Evolutionary conservation across 169 alveolate genomes (phyloP).

Genomic region (Plasmodium coatneyi): DNA sequence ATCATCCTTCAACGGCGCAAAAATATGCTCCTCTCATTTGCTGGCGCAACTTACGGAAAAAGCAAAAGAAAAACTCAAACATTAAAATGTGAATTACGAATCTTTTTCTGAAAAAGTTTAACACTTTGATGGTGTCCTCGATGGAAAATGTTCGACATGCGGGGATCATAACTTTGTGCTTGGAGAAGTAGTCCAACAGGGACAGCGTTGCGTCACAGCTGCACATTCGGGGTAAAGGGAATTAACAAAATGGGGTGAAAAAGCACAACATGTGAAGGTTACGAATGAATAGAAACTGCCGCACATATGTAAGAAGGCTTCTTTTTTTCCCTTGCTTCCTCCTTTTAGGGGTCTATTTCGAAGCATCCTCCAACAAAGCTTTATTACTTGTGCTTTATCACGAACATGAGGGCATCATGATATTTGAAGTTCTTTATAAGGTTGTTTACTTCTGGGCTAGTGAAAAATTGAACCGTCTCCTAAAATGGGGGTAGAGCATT

Average conservation of each 20-base stretch:
- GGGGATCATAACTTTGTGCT: constrained; percentile 26
- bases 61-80: constrained; percentile 57
- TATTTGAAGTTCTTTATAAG: constrained; percentile 18
- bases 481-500: not conserved
- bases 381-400: constrained; percentile 31
- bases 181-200: constrained; percentile 36
- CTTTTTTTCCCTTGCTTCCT: not conserved
- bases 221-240: not conserved
- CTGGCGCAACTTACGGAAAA: constrained; percentile 37
- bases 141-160: constrained; percentile 60
- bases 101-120: constrained; percentile 24
- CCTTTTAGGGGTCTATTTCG: not conserved
- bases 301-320: not conserved
- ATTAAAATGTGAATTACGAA: constrained; percentile 38
- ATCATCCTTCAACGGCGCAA: not conserved
- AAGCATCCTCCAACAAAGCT: not conserved
- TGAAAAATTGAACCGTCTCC: not conserved
- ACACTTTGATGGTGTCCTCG: constrained; percentile 9
- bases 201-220: constrained; percentile 23
- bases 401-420: constrained; percentile 32
- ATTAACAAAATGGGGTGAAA: not conserved
- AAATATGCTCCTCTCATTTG: not conserved
- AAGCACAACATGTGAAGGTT: not conserved
- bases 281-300: not conserved
- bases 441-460: not conserved